Evolutionary conservation across 2,329 filamentous ascomycete species (phyloP).

Genomic region (Fusarium musae): DNA sequence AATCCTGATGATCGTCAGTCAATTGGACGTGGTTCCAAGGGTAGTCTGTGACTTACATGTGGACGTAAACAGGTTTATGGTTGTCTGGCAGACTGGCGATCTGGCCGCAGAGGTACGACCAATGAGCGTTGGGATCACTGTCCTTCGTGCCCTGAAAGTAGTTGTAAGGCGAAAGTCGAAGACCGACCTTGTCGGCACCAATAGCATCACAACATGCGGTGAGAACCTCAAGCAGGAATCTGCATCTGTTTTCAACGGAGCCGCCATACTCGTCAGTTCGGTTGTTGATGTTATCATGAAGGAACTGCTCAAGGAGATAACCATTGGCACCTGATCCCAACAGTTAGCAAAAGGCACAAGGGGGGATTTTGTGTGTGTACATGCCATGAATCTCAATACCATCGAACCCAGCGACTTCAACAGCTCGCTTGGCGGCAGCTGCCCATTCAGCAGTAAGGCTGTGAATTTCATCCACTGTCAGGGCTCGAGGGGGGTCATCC

Average conservation of each 20-base stretch:
- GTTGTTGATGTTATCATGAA: conserved; percentile 28
- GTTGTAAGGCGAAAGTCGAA: conserved; percentile 45
- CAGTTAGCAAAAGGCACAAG: neutral
- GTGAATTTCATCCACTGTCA: conserved; percentile 74
- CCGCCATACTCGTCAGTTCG: conserved; percentile 36
- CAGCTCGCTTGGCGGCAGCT: conserved; percentile 63
- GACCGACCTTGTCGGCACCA: conserved; percentile 35
- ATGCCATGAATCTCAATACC: conserved; percentile 2
- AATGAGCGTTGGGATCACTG: conserved; percentile 49
- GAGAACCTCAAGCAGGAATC: conserved; percentile 33
- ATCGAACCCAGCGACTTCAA: neutral
- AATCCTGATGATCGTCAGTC: conserved; percentile 44
- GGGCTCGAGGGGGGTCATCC: conserved; percentile 63
- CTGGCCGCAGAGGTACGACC: conserved; percentile 50
- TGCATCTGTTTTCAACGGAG: conserved; percentile 36
- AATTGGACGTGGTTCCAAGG: rapidly evolving
- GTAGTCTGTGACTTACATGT: neutral
- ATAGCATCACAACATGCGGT: conserved; percentile 26
- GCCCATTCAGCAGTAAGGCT: conserved; percentile 69
- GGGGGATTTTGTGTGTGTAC: rapidly evolving
- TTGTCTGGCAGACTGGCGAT: conserved; percentile 47
- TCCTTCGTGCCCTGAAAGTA: conserved; percentile 47
- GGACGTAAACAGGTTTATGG: conserved; percentile 1
- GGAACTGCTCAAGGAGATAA: conserved; percentile 1
- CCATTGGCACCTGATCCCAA: neutral